phyloP scores from a whole-genome alignment of 2,329 filamentous ascomycete genomes.

The Graphilbum sp. region DNA sequence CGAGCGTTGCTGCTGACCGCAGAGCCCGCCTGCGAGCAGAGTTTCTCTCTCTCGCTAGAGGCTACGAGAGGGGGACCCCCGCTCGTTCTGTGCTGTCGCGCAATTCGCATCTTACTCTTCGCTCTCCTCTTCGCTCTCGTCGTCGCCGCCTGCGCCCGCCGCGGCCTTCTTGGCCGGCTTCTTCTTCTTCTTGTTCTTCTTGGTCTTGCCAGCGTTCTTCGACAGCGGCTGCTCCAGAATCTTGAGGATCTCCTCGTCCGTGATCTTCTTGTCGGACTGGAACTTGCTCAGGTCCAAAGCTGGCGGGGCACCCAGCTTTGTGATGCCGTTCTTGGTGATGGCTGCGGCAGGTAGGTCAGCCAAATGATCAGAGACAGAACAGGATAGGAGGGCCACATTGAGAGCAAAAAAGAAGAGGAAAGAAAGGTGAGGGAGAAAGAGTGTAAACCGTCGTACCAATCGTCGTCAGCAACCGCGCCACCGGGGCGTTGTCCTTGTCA shows the following conservation, averaged over 20 bases:
- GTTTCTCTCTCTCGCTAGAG: no score
- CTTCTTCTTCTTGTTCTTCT: slow-evolving; percentile 79
- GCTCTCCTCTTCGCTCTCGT: slow-evolving; percentile 20
- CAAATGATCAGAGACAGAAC: no score
- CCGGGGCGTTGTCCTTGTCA: slow-evolving; percentile 75
- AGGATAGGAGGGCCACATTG: no score
- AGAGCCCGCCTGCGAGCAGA: no score
- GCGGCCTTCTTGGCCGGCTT: slow-evolving; percentile 30
- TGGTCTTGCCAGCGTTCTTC: slow-evolving; percentile 69
- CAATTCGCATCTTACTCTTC: slow-evolving; percentile 3
- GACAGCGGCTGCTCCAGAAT: slow-evolving; percentile 79
- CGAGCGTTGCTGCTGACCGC: no score
- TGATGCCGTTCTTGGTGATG: slow-evolving; percentile 94
- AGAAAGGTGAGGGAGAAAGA: not conserved
- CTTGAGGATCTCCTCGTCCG: slow-evolving; percentile 86
- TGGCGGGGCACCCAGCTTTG: slow-evolving; percentile 64
- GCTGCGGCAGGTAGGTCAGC: no score
- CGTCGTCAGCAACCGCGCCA: slow-evolving; percentile 78
- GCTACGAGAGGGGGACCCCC: no score
- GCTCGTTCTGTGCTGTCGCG: no score
- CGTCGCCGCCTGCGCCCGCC: slow-evolving; percentile 17
- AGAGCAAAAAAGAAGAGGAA: no score
- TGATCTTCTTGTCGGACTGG: slow-evolving; percentile 96
- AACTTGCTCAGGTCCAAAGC: slow-evolving; percentile 62
- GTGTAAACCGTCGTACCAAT: slow-evolving; percentile 47